Base-by-base conservation (phyloP, 1,139 yeast species). In the Saccharomyces hybrid region DNA sequence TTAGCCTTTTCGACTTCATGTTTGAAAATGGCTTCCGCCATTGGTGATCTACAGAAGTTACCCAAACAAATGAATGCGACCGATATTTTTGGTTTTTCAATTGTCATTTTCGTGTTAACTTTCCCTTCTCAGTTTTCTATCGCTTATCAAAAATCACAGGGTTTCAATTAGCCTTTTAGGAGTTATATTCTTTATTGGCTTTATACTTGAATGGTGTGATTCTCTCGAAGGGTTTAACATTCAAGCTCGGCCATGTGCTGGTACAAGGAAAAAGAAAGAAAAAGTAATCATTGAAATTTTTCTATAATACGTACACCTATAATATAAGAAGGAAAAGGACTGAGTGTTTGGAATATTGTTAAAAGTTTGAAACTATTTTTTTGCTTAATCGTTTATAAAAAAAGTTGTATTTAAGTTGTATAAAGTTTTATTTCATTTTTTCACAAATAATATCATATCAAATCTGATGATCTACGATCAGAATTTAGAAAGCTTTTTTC, bases 21-120 rank as follows among this genome's bases (percentile, higher is more conserved):
- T 52, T 75, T 76, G 73, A 90, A 89, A 1, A 90, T 87, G 0
- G 97, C 97, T 69, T 91, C 98, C 0, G 99, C 98, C 98, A 91
- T 91, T 9, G 98, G 97, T 0, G 97, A 90, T 53, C 98, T 93
- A 67, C 99, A 91, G 48, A 90, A 89, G 71, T 91, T 91, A 2
- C 98, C 98, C 23, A 90, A 76, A 67, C 98, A 91, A 2, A 90
- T 95, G 68, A 91, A 91, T 0, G 95, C 96, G 41, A 89, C 93
- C 1, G 86, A 78, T 9, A 84, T 69, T 52, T 76, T 49, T 55
- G 57, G 42, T 16, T 52, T 55, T 48, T 52, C 52, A n/a, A 57
- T 54, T 64, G 59, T 62, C n/a, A 7, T 28, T 23, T 28, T 44
- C 13, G 2, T 6, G n/a, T 50, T 23, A n/a, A 6, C 8, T 4